phyloP scores from a whole-genome alignment of 805 yeast genomes.

The Candida dajiaensis region DNA sequence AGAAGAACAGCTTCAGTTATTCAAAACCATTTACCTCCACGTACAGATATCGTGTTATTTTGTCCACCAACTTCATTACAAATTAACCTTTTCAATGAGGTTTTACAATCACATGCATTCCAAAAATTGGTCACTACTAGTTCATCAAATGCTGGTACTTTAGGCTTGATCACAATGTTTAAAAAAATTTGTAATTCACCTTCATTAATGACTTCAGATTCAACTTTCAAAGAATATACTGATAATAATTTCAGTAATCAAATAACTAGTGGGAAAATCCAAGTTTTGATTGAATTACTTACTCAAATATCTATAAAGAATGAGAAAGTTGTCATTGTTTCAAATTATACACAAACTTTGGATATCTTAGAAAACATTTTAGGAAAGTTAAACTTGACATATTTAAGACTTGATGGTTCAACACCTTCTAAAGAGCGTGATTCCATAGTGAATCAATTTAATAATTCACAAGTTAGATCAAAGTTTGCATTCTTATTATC shows the following conservation, averaged over 20 bases:
- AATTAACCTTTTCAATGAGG: conserved; percentile 43
- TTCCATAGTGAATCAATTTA: conserved; percentile 57
- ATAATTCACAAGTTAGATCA: conserved; percentile 23
- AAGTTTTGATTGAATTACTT: conserved; percentile 51
- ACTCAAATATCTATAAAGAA: conserved; percentile 38
- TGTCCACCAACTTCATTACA: conserved; percentile 71
- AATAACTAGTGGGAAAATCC: conserved; percentile 52
- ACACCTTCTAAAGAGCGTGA: conserved; percentile 66
- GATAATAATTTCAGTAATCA: conserved; percentile 6
- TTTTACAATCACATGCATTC: conserved; percentile 30
- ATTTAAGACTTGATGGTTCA: conserved; percentile 74
- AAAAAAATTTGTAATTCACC: conserved; percentile 86
- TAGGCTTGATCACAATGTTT: conserved; percentile 66
- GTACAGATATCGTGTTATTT: conserved; percentile 71
- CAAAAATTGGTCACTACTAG: conserved; percentile 11
- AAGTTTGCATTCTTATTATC: conserved; percentile 66
- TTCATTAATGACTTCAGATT: conserved; percentile 47
- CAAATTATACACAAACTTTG: conserved; percentile 83
- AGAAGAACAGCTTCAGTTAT: conserved; percentile 64
- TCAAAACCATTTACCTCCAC: conserved; percentile 58
- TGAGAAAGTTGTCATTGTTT: conserved; percentile 81
- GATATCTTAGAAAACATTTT: conserved; percentile 65
- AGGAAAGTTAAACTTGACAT: conserved; percentile 41
- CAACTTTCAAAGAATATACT: conserved; percentile 27
- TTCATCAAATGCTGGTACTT: conserved; percentile 34